A percentile compares a stretch with the other conserved stretches of the same genome.
These are phyloP conservation scores for Cryptosporidium viatorum DNA, from an alignment of 169 alveolate genomes.

Conservation along the genomic window DNA sequence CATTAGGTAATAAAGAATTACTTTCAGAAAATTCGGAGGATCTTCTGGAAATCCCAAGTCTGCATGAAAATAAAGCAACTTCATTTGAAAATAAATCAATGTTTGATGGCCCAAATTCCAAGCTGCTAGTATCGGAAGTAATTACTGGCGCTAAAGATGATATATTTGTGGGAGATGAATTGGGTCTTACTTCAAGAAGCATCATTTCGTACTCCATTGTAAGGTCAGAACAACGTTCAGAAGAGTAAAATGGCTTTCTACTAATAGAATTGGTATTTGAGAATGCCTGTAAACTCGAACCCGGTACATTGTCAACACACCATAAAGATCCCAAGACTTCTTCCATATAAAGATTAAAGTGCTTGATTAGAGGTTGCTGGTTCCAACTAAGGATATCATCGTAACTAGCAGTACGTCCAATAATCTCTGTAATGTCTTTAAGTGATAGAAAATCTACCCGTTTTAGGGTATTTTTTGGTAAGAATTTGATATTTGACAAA, in stretches of 20 bases:
- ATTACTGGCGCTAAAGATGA: constrained; percentile 30
- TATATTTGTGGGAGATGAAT: constrained; percentile 42
- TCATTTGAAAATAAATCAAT: background rate
- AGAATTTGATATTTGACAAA: constrained; percentile 21
- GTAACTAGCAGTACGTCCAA: constrained; percentile 18
- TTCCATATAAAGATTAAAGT: constrained; percentile 43
- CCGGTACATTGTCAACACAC: constrained; percentile 70
- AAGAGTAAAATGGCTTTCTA: constrained; percentile 60
- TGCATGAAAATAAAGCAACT: constrained; percentile 1
- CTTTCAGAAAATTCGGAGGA: background rate
- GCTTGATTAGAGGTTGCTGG: constrained; percentile 68
- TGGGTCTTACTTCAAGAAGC: constrained; percentile 73
- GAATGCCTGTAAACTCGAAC: constrained; percentile 13
- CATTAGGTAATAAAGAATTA: background rate
- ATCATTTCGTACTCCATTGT: constrained; percentile 73
- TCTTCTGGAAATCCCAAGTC: constrained; percentile 42
- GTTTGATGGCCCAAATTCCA: constrained; percentile 41
- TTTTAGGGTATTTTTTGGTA: constrained; percentile 52
- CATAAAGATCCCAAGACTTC: constrained; percentile 71
- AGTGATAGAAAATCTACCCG: constrained; percentile 48
- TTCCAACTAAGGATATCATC: constrained; percentile 63
- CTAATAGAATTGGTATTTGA: background rate
- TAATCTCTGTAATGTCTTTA: constrained; percentile 50
- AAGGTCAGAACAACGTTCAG: constrained; percentile 61
- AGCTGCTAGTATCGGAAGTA: constrained; percentile 25